Conservation (phyloP, 108 stramenopile genomes). For the Cyclotella baltica region DNA sequence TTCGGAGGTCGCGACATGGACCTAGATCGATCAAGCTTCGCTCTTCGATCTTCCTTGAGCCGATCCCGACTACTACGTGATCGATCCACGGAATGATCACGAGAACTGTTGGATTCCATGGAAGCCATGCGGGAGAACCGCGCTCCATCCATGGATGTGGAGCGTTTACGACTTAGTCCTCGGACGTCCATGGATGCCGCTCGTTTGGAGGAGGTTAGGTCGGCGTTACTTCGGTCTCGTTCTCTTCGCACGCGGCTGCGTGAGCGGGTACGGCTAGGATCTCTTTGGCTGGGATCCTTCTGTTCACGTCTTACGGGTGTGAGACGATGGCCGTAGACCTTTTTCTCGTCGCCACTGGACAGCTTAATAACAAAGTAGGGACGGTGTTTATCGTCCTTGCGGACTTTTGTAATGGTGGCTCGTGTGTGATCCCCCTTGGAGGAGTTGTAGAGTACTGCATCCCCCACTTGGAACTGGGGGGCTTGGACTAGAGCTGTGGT, state of each 20-base stretch:
- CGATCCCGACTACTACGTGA: not conserved
- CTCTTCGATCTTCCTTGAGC: not conserved
- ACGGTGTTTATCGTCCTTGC: conserved; percentile 46
- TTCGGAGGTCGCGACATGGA: not conserved
- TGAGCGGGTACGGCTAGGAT: not conserved
- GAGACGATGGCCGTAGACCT: conserved; percentile 54
- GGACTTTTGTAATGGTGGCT: conserved; percentile 40
- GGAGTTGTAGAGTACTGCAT: conserved; percentile 46
- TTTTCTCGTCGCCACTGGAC: conserved; percentile 43
- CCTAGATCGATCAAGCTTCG: not conserved
- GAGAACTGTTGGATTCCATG: conserved; percentile 17
- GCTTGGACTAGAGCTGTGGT: not conserved
- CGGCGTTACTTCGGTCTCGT: not conserved
- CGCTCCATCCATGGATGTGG: not conserved
- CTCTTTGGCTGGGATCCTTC: not conserved
- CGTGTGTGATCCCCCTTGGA: conserved; percentile 43
- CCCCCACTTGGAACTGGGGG: conserved; percentile 21
- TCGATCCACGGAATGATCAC: conserved; percentile 12
- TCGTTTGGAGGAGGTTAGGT: not conserved
- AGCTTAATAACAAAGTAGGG: conserved; percentile 43
- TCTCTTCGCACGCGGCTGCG: not conserved
- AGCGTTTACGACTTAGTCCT: not conserved
- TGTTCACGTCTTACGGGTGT: conserved; percentile 7
- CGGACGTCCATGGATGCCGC: conserved; percentile 6
- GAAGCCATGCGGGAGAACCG: not conserved